phyloP scores from a whole-genome alignment of 768 basidiomycete species.

The Tylopilus plumbeoviolaceoides region DNA sequence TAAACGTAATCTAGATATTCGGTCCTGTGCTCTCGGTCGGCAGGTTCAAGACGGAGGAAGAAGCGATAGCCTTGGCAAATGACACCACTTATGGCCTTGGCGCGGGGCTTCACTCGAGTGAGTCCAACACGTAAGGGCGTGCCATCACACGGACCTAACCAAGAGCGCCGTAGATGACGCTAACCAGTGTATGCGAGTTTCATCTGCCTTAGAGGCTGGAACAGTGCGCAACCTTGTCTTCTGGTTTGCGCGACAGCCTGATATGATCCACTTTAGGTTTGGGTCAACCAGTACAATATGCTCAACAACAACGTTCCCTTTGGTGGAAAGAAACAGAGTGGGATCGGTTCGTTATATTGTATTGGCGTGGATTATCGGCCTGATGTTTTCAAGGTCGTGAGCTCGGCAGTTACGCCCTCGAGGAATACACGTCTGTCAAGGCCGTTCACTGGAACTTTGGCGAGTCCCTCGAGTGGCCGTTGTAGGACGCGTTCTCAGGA shows the following conservation, averaged over 20 bases:
- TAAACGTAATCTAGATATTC: slow-evolving; percentile 62
- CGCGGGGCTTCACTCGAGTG: slow-evolving; percentile 86
- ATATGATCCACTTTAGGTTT: slow-evolving; percentile 49
- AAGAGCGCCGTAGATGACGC: slow-evolving; percentile 57
- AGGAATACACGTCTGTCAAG: slow-evolving; percentile 80
- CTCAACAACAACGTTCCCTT: slow-evolving; percentile 89
- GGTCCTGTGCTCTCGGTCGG: slow-evolving; percentile 88
- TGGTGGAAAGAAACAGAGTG: slow-evolving; percentile 92
- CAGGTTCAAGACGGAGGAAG: slow-evolving; percentile 82
- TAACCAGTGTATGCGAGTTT: slow-evolving; percentile 85
- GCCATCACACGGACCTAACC: not conserved
- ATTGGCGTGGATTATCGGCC: not conserved
- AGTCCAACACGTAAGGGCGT: slow-evolving; percentile 20
- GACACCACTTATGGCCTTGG: slow-evolving; percentile 88
- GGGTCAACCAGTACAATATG: slow-evolving; percentile 89
- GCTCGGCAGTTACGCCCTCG: slow-evolving; percentile 79
- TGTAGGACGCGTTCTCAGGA: slow-evolving; percentile 22
- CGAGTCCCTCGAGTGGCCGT: slow-evolving; percentile 74
- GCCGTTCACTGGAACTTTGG: slow-evolving; percentile 88
- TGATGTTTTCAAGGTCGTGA: slow-evolving; percentile 62
- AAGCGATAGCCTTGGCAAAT: slow-evolving; percentile 82
- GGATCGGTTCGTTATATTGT: slow-evolving; percentile 51
- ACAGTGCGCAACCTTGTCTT: slow-evolving; percentile 49
- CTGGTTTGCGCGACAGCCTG: not conserved
- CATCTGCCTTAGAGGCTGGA: slow-evolving; percentile 82